Conservation (phyloP, 768 basidiomycete genomes). For the Panaeolus cyanescens region DNA sequence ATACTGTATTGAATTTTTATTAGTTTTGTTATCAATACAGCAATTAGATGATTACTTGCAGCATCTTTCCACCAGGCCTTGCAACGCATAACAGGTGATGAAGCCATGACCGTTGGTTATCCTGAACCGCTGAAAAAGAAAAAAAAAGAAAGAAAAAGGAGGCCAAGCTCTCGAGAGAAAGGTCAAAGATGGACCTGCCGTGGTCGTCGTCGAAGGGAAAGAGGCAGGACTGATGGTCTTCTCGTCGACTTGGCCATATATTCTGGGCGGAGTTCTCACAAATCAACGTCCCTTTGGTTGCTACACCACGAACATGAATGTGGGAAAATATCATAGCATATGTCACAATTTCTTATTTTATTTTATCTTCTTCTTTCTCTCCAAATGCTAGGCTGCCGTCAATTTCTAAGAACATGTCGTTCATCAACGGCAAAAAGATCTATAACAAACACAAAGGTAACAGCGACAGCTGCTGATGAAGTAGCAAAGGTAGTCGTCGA, state of each 20-base stretch:
- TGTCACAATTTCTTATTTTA: too few relatives aligned
- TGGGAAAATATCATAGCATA: too few relatives aligned
- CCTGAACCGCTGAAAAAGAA: constrained; percentile 9
- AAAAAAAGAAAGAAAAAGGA: constrained; percentile 9
- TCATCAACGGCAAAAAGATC: too few relatives aligned
- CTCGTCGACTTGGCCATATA: too few relatives aligned
- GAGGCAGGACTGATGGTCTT: neutral
- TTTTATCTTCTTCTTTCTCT: too few relatives aligned
- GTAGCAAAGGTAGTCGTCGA: constrained; percentile 35
- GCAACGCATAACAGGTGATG: constrained; percentile 15
- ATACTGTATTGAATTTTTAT: constrained; percentile 25
- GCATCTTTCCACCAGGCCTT: constrained; percentile 15
- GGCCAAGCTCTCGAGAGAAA: constrained; percentile 15
- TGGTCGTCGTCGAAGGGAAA: neutral
- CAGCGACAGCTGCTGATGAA: constrained; percentile 9
- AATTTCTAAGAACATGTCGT: too few relatives aligned
- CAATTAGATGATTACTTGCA: constrained; percentile 9
- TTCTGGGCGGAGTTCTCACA: too few relatives aligned
- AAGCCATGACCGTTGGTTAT: neutral
- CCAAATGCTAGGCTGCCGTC: too few relatives aligned
- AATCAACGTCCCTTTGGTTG: too few relatives aligned
- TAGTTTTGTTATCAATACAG: neutral
- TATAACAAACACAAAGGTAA: too few relatives aligned
- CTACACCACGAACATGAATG: too few relatives aligned
- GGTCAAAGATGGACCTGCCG: constrained; percentile 20